phyloP scores from a whole-genome alignment of 805 yeast species.

The Hemisphaericaspora nanyangensis region DNA sequence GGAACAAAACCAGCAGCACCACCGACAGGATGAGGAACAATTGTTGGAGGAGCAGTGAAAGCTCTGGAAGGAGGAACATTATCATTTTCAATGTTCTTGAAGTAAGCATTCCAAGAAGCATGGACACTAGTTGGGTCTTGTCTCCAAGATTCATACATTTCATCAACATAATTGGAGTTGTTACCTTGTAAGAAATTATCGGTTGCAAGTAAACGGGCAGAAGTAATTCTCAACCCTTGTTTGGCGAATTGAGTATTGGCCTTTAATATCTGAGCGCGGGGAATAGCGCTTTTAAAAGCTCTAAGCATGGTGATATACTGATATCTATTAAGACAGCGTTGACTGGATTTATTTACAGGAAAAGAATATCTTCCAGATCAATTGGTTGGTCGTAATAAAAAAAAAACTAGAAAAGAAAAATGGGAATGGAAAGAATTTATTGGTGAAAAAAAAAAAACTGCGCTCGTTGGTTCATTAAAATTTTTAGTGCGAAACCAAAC shows the following conservation, averaged over 20 bases:
- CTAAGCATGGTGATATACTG: conserved; percentile 31
- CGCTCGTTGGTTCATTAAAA: neutral
- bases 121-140: conserved; percentile 89
- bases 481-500: neutral
- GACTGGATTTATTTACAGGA: conserved; percentile 1
- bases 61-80: conserved; percentile 71
- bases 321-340: neutral
- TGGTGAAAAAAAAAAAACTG: neutral
- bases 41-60: conserved; percentile 86
- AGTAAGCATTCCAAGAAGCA: conserved; percentile 95
- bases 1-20: conserved; percentile 66
- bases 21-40: conserved; percentile 77
- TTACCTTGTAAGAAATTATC: conserved; percentile 82
- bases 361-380: conserved; percentile 4
- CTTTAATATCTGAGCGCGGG: conserved; percentile 31
- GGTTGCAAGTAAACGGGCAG: conserved; percentile 29
- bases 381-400: conserved; percentile 5
- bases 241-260: conserved; percentile 15
- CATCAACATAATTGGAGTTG: conserved; percentile 91
- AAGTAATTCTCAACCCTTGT: conserved; percentile 1
- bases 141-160: conserved; percentile 95
- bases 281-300: conserved; percentile 36
- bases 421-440: neutral
- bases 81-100: conserved; percentile 79
- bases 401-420: conserved; percentile 1